Evolutionary conservation across 768 basidiomycete genomes (phyloP).

Genomic region (Collybia sordida): DNA sequence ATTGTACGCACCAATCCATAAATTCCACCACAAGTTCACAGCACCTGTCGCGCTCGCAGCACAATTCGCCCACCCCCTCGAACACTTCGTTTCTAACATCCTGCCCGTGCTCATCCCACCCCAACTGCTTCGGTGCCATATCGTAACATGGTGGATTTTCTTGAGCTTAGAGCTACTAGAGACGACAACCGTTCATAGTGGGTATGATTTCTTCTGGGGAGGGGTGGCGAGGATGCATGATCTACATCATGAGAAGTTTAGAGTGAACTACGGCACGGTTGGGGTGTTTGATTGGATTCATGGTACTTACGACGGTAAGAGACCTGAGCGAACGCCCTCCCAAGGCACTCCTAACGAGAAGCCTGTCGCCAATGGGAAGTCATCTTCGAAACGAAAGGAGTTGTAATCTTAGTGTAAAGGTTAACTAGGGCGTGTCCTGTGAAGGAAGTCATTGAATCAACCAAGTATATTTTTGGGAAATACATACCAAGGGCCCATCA

Average conservation of each 20-base stretch:
- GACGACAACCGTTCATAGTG: constrained; percentile 27
- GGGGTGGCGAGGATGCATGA: constrained; percentile 24
- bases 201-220: constrained; percentile 23
- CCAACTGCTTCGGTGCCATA: constrained; percentile 22
- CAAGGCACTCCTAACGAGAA: too few species aligned
- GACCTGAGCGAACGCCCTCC: too few species aligned
- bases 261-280: constrained; percentile 23
- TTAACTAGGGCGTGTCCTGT: too few species aligned
- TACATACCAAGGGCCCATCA: too few species aligned
- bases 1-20: constrained; percentile 26
- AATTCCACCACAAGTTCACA: constrained; percentile 29
- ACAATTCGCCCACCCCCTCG: constrained; percentile 23
- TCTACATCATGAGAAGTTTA: constrained; percentile 26
- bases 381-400: too few species aligned
- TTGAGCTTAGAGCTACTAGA: constrained; percentile 21
- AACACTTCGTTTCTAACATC: constrained; percentile 28
- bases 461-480: too few species aligned
- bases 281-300: constrained; percentile 26
- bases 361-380: too few species aligned
- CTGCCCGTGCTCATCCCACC: constrained; percentile 23
- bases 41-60: constrained; percentile 29
- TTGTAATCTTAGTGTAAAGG: too few species aligned
- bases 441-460: too few species aligned
- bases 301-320: constrained; percentile 9
- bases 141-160: constrained; percentile 27